Base-by-base conservation (phyloP, 495 filamentous ascomycete genomes). In the Hyaloscypha hepaticicola region DNA sequence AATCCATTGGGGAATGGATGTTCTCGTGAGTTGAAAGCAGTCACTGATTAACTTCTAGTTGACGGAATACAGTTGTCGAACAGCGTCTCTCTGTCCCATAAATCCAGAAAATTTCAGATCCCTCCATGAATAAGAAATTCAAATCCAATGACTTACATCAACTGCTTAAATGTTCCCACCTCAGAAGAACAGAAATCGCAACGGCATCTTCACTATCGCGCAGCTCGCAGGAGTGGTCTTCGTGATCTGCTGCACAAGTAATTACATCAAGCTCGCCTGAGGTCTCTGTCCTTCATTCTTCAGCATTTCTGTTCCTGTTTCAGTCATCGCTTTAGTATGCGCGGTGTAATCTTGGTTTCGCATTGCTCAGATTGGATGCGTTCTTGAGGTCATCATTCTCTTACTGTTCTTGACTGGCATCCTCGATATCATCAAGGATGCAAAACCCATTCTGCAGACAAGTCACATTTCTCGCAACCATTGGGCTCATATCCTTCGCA, bases 221-320 rank as follows among this genome's bases (percentile, higher is more conserved):
- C 65, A 62, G 52, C 45, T 68, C 34, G 52, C 61, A 19, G 60
- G 66, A 22, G 55, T 60, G 8, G 45, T 60, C 24, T 60, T 61
- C 33, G 75, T 91, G 22, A 85, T 81, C 55, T 90, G 90, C 16
- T 90, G 89, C 70, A 85, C 81, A 9, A 85, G 85, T 27, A 87
- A 88, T 65, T 90, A 91, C 73, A 82, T 88, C 71, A 76, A 87
- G 65, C 82, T 86, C 63, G 89, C 89, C n/a, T 5, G 90, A 89
- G 3, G 77, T 91, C n/a, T 70, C 73, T 29, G 60, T 12, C 78
- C 0, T 9, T 77, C 81, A 45, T 77, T 85, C 2, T 87, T 88
- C 71, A 77, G 74, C 48, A 69, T 81, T 66, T 78, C 51, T 28
- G 33, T 87, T 68, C 82, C 81, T 38, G 78, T 82, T 48, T 73